Percentiles rank a stretch among this genome's conserved stretches.
Conservation (phyloP, 139 green algal genomes). For the Closterium sp. region DNA sequence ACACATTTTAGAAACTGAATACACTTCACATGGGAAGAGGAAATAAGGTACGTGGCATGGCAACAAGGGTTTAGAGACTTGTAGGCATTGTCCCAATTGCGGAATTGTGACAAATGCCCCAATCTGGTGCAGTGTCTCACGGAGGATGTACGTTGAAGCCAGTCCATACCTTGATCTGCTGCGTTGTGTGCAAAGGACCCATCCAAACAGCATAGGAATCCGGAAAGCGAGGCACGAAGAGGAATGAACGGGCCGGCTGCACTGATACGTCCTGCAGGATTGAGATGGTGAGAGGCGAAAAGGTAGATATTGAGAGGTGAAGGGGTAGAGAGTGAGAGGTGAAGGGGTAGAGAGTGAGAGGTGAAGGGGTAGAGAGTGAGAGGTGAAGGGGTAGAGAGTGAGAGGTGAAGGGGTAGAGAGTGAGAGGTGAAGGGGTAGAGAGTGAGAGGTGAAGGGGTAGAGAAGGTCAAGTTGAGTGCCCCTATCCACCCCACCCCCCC, state of each 20-base stretch:
- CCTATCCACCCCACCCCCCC: too few species aligned
- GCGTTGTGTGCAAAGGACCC: slow-evolving; percentile 65
- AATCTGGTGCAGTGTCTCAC: too few species aligned
- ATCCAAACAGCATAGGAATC: slow-evolving; percentile 81
- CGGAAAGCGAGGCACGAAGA: slow-evolving; percentile 76
- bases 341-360: background rate
- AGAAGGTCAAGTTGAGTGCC: too few species aligned
- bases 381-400: background rate
- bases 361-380: background rate
- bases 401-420: background rate
- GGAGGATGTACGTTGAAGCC: too few species aligned
- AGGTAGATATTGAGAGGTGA: background rate
- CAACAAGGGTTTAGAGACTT: too few species aligned
- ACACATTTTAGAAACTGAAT: too few species aligned
- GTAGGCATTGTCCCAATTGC: too few species aligned
- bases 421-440: too few species aligned
- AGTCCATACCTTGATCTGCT: slow-evolving; percentile 53
- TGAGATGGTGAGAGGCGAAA: background rate
- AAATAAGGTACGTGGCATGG: too few species aligned
- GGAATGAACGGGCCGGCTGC: slow-evolving; percentile 54
- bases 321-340: background rate
- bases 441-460: too few species aligned
- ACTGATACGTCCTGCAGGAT: background rate
- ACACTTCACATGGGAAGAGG: too few species aligned
- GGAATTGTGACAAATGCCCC: too few species aligned